Evolutionary conservation across 768 basidiomycete genomes (phyloP), one percentile per base, ranked within the genome.

Genomic region (Tulasnella sp.): DNA sequence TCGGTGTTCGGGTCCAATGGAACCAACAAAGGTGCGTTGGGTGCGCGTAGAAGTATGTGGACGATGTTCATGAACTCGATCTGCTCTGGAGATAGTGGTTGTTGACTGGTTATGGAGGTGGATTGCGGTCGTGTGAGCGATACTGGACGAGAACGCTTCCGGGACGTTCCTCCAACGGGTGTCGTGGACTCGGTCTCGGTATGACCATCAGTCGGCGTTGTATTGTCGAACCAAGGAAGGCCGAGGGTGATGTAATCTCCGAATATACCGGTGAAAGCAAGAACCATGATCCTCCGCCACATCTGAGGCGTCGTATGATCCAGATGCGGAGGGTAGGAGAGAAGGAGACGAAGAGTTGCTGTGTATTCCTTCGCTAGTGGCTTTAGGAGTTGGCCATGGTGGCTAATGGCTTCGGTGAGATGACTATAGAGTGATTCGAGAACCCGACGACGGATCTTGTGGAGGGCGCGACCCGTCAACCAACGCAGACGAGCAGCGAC

Each of bases 291-390:
- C 32, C 70, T 71, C 27, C 81, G 67, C 94, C 94, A 98, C 31
- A 62, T 69, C 1, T 72, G 70, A 34, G 76, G 71, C 8, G 79
- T 79, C 50, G 93, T 64, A 63, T 84, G 80, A 41, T 93, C 85
- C 55, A 93, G 72, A 69, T 97, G 92, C 2, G 89, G 83, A 2
- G 71, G 66, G 67, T 80, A 83, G 57, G 72, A 71, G 50, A 88
- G 70, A 7, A 97, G 65, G 58, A 71, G 72, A 55, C 78, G 78
- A 48, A 96, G 72, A 0, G 84, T 75, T 66, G 93, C 93, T 56
- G 84, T 73, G 67, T 90, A 93, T 67, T 93, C 81, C 61, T 87
- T 69, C 9, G 86, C 81, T 3, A 90, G 74, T 0, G 82, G 79
- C 3, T 71, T 65, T 59, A 83, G 74, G 12, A 96, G 70, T 34